Conservation (phyloP, 2,329 filamentous ascomycete genomes). For the Epichloe sp. region DNA sequence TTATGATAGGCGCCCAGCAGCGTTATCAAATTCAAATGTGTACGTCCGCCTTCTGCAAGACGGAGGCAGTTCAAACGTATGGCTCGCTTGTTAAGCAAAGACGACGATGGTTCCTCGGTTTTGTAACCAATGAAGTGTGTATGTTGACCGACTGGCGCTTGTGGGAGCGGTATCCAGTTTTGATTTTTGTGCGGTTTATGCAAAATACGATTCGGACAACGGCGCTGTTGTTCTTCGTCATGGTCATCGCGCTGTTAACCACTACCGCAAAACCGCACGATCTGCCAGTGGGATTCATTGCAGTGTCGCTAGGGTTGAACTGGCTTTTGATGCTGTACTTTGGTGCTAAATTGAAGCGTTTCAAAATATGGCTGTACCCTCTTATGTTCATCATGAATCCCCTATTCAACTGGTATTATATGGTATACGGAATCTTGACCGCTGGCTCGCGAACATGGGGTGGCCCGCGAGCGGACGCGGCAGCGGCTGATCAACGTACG, state of each 20-base stretch:
- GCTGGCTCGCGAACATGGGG: constrained; percentile 93
- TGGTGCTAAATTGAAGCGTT: constrained; percentile 70
- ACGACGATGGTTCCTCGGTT: constrained; percentile 90
- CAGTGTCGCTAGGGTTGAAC: constrained; percentile 80
- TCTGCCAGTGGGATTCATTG: constrained; percentile 86
- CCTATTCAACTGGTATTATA: constrained; percentile 97
- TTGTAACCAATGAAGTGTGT: constrained; percentile 95
- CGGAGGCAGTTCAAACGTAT: constrained; percentile 86
- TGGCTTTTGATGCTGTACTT: constrained; percentile 97
- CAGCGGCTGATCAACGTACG: constrained; percentile 59
- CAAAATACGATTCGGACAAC: constrained; percentile 95
- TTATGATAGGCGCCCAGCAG: constrained; percentile 94
- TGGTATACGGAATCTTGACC: constrained; percentile 93
- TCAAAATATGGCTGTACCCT: constrained; percentile 90
- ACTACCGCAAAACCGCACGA: constrained; percentile 67
- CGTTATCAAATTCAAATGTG: constrained; percentile 96
- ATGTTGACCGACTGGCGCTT: constrained; percentile 92
- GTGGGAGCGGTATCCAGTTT: constrained; percentile 80
- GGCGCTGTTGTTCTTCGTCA: constrained; percentile 84
- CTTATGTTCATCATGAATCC: constrained; percentile 93
- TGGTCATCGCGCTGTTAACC: constrained; percentile 74
- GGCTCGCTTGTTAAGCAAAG: constrained; percentile 81
- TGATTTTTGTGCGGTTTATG: constrained; percentile 80
- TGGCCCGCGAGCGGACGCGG: constrained; percentile 80
- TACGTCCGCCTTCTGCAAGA: constrained; percentile 95